Conservation (phyloP, 495 filamentous ascomycete species). For the Extremus antarcticus region DNA sequence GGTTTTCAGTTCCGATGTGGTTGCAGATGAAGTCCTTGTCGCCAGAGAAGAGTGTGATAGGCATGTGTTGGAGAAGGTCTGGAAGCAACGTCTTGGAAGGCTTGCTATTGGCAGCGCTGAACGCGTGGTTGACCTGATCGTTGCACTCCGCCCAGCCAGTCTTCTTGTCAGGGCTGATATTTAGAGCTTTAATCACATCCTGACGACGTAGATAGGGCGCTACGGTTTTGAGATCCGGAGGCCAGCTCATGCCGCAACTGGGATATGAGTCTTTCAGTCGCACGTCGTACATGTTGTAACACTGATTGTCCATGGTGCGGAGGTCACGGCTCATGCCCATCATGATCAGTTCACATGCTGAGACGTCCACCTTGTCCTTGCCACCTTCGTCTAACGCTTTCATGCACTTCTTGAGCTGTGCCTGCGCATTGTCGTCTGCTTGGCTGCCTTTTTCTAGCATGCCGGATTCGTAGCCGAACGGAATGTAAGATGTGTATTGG, state of each 20-base stretch:
- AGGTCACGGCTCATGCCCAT: slow-evolving; percentile 49
- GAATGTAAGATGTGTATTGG: slow-evolving; percentile 82
- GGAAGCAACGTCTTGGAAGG: slow-evolving; percentile 70
- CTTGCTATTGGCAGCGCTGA: slow-evolving; percentile 54
- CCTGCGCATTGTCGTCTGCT: slow-evolving; percentile 54
- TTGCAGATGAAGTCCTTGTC: slow-evolving; percentile 95
- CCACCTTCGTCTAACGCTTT: slow-evolving; percentile 45
- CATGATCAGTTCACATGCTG: slow-evolving; percentile 63
- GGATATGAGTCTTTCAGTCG: slow-evolving; percentile 62
- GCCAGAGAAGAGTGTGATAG: slow-evolving; percentile 80
- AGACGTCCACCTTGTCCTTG: slow-evolving; percentile 52
- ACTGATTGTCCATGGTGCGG: slow-evolving; percentile 40
- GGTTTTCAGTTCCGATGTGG: slow-evolving; percentile 81
- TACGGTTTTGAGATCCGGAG: slow-evolving; percentile 64
- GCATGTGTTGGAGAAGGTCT: slow-evolving; percentile 60
- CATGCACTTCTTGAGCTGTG: slow-evolving; percentile 53
- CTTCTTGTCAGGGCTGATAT: slow-evolving; percentile 69
- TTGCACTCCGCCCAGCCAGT: slow-evolving; percentile 89
- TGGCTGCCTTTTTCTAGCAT: slow-evolving; percentile 57
- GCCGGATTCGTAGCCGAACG: slow-evolving; percentile 63
- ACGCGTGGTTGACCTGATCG: slow-evolving; percentile 58
- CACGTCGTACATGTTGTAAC: slow-evolving; percentile 92
- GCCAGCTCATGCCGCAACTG: slow-evolving; percentile 93
- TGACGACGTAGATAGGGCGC: slow-evolving; percentile 71
- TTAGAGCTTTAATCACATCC: slow-evolving; percentile 71